Evolutionary conservation across 2,329 filamentous ascomycete species (phyloP).

Genomic region (Trichoderma atrobrunneum): DNA sequence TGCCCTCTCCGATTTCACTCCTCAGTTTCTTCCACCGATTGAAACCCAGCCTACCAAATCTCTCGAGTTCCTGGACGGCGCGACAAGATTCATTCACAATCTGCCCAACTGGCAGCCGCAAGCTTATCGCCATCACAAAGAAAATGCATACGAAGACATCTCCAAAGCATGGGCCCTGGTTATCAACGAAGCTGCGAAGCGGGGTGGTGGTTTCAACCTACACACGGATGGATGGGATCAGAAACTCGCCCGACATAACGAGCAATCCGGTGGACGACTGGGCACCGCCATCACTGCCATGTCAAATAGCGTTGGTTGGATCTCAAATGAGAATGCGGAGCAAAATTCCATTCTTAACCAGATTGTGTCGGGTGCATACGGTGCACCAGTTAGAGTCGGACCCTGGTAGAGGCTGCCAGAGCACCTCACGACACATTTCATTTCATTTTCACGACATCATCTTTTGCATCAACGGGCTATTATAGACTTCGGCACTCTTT

Average conservation of each 20-base stretch:
- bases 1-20: constrained; percentile 88
- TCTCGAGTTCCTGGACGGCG: constrained; percentile 82
- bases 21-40: constrained; percentile 89
- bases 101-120: constrained; percentile 89
- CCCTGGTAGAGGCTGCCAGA: constrained; percentile 47
- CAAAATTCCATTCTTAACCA: constrained; percentile 60
- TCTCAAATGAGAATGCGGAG: constrained; percentile 44
- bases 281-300: constrained; percentile 77
- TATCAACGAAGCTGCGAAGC: constrained; percentile 85
- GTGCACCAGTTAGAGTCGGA: constrained; percentile 60
- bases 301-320: constrained; percentile 73
- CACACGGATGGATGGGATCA: constrained; percentile 93
- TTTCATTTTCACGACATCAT: constrained; percentile 29
- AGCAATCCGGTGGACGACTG: constrained; percentile 78
- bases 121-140: constrained; percentile 87
- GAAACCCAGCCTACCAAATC: constrained; percentile 82
- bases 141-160: constrained; percentile 94
- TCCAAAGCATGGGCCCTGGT: constrained; percentile 90
- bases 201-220: constrained; percentile 83
- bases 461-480: constrained; percentile 34
- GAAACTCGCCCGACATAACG: constrained; percentile 80
- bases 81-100: constrained; percentile 84
- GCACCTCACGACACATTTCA: constrained; percentile 31
- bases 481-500: constrained; percentile 37
- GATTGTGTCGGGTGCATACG: constrained; percentile 59